A percentile compares a stretch with the other conserved stretches of the same genome.
phyloP scores from a whole-genome alignment of 306 rosid genomes.

The Pyrus bretschneideri region DNA sequence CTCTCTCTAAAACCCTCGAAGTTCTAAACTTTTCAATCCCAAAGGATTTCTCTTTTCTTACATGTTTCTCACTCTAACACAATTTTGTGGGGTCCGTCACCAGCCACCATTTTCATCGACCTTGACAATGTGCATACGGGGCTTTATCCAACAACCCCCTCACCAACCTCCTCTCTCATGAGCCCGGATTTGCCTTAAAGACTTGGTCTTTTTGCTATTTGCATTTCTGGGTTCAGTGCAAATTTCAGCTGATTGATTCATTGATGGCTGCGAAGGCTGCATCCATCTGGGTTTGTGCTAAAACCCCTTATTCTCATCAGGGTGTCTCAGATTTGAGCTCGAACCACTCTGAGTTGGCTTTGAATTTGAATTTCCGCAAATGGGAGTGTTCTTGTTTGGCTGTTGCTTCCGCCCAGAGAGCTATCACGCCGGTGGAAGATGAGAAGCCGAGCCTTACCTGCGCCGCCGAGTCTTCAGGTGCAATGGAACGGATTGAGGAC shows the following conservation, averaged over 20 bases:
- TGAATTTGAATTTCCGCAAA: conserved; percentile 31
- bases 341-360: conserved; percentile 14
- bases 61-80: neutral
- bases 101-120: conserved; percentile 31
- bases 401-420: conserved; percentile 41
- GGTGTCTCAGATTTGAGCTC: conserved; percentile 30
- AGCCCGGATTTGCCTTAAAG: conserved; percentile 15
- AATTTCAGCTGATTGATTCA: neutral
- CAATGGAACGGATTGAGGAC: conserved; percentile 17
- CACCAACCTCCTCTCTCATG: conserved; percentile 39
- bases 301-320: conserved; percentile 22
- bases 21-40: neutral
- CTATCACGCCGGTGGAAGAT: conserved; percentile 63
- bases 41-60: neutral
- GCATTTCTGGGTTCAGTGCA: conserved; percentile 7
- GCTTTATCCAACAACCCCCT: conserved; percentile 34
- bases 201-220: neutral
- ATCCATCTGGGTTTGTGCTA: conserved; percentile 30
- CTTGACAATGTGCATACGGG: conserved; percentile 38
- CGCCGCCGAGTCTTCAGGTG: conserved; percentile 29
- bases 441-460: conserved; percentile 36
- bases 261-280: conserved; percentile 55
- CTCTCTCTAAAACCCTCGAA: neutral
- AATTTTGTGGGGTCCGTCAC: conserved; percentile 32
- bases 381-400: conserved; percentile 49